These are phyloP conservation scores for Thermothielavioides terrestris DNA, from an alignment of 495 filamentous ascomycete genomes.

Conservation along the genomic window DNA sequence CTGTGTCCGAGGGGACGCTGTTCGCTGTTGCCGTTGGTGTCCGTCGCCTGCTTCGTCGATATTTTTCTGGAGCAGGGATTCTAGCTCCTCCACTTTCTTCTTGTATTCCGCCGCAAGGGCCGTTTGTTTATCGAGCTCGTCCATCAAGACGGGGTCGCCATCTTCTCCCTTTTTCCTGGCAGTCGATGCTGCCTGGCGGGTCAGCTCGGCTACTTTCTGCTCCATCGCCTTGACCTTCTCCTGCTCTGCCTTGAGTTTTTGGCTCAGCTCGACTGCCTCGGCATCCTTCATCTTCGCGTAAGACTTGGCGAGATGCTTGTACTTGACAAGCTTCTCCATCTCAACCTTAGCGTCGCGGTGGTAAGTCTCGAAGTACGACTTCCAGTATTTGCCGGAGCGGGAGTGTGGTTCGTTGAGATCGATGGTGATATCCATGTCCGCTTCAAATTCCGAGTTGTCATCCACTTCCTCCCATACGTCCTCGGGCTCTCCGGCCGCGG, in stretches of 20 bases:
- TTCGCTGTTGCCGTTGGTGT: conserved; percentile 21
- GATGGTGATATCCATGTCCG: conserved; percentile 62
- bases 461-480: conserved; percentile 38
- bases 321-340: conserved; percentile 68
- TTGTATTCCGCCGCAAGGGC: conserved; percentile 60
- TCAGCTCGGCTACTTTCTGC: conserved; percentile 54
- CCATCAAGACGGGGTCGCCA: conserved; percentile 43
- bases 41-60: conserved; percentile 30
- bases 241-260: conserved; percentile 59
- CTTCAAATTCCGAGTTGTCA: conserved; percentile 26
- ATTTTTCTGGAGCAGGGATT: conserved; percentile 38
- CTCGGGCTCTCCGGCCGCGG: conserved; percentile 22
- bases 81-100: conserved; percentile 54
- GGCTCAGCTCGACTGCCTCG: conserved; percentile 61
- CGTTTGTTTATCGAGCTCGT: conserved; percentile 57
- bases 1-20: conserved; percentile 38
- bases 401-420: conserved; percentile 77
- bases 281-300: conserved; percentile 86
- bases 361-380: conserved; percentile 77
- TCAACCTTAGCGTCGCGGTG: conserved; percentile 69
- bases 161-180: conserved; percentile 34
- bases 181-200: conserved; percentile 40
- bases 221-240: conserved; percentile 42
- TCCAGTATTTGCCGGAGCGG: conserved; percentile 88
- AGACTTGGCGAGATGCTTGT: conserved; percentile 74